These are phyloP conservation scores for Drosera spatulata DNA, from an alignment of 179 eudicot species.

Conservation along the genomic window DNA sequence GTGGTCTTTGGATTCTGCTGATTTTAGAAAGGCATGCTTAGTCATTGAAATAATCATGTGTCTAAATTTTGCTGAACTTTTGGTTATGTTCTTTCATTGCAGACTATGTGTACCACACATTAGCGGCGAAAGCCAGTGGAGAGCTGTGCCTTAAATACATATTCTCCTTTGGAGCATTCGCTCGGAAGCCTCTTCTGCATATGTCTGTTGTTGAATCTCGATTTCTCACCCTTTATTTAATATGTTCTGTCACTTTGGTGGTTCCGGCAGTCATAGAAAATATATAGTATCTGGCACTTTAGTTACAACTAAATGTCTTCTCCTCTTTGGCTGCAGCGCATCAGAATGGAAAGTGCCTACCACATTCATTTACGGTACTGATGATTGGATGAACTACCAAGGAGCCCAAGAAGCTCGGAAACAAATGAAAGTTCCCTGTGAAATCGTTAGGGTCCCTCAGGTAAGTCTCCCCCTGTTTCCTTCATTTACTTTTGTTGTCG, in stretches of 20 bases:
- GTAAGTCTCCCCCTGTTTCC: slow-evolving; percentile 26
- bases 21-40: too few relatives aligned
- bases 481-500: too few relatives aligned
- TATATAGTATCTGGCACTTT: too few relatives aligned
- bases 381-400: slow-evolving; percentile 91
- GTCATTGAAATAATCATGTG: background rate
- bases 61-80: background rate
- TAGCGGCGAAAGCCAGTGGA: slow-evolving; percentile 95
- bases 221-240: background rate
- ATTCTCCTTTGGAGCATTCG: slow-evolving; percentile 89
- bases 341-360: slow-evolving; percentile 98
- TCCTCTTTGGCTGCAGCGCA: slow-evolving; percentile 44
- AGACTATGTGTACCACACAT: slow-evolving; percentile 92
- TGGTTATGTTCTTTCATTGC: slow-evolving; percentile 4
- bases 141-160: slow-evolving; percentile 91
- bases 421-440: slow-evolving; percentile 82
- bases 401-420: slow-evolving; percentile 88
- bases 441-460: slow-evolving; percentile 87
- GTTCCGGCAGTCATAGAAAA: too few relatives aligned
- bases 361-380: slow-evolving; percentile 65
- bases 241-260: too few relatives aligned
- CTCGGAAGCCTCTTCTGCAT: slow-evolving; percentile 69
- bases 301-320: background rate
- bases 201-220: slow-evolving; percentile 28
- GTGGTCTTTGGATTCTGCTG: background rate